phyloP scores from a whole-genome alignment of 108 stramenopile species.

The Stephanodiscus minutulus region DNA sequence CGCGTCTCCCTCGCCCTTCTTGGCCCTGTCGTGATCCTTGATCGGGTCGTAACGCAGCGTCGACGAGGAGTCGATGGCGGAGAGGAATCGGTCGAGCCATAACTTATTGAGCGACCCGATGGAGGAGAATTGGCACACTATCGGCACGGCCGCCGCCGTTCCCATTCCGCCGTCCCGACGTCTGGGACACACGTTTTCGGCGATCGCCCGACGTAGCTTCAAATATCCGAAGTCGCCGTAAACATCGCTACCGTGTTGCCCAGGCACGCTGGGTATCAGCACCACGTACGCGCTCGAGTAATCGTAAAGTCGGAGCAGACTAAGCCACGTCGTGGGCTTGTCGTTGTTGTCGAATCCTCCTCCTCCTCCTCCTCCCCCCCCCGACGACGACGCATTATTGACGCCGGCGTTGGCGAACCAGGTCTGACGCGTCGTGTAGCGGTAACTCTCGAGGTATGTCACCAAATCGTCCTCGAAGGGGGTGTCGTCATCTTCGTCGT shows the following conservation, averaged over 20 bases:
- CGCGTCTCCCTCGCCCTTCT: neutral
- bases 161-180: neutral
- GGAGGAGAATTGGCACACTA: conserved; percentile 78
- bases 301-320: conserved; percentile 61
- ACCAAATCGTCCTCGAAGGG: conserved; percentile 72
- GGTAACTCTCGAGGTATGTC: conserved; percentile 65
- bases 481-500: conserved; percentile 15
- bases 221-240: conserved; percentile 51
- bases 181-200: conserved; percentile 14
- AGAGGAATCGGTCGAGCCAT: conserved; percentile 54
- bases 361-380: conserved; percentile 24
- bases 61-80: conserved; percentile 47
- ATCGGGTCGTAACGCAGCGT: conserved; percentile 9
- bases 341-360: too few species aligned
- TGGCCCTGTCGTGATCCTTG: neutral
- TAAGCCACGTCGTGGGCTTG: conserved; percentile 25
- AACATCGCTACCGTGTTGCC: conserved; percentile 41
- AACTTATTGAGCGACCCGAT: conserved; percentile 65
- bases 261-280: conserved; percentile 76
- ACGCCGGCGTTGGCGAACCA: conserved; percentile 26
- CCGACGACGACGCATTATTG: conserved; percentile 5
- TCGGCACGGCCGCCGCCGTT: conserved; percentile 25
- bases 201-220: conserved; percentile 55
- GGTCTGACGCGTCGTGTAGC: conserved; percentile 38
- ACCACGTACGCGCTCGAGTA: conserved; percentile 67